phyloP scores from a whole-genome alignment of 306 rosid species.

The Castanospermum australe region DNA sequence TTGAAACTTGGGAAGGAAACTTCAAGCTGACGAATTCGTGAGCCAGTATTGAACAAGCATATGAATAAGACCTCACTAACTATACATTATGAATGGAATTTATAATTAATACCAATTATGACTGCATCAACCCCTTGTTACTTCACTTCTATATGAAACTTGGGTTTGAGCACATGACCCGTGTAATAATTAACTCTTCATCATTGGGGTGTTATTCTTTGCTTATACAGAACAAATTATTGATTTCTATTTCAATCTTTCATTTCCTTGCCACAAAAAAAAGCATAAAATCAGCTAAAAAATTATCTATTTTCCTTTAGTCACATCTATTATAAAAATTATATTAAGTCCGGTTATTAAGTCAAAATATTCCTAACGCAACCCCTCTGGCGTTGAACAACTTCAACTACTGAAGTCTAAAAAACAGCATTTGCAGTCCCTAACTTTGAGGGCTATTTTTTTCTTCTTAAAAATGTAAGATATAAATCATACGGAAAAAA shows the following conservation, averaged over 20 bases:
- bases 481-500: not conserved
- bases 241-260: not conserved
- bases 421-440: not conserved
- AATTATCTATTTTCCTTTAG: not conserved
- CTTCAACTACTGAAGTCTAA: constrained; percentile 25
- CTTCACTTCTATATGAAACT: not conserved
- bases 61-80: not conserved
- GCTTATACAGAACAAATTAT: not conserved
- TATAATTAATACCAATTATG: not conserved
- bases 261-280: not conserved
- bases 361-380: constrained; percentile 1
- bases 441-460: not conserved
- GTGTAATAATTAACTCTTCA: not conserved
- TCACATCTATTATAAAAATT: not conserved
- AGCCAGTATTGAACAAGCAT: not conserved
- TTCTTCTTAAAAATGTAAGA: not conserved
- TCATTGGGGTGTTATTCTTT: not conserved
- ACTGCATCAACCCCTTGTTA: not conserved
- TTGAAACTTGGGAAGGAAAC: not conserved
- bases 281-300: not conserved
- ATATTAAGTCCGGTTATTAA: not conserved
- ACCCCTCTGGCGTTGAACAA: constrained; percentile 25
- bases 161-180: not conserved
- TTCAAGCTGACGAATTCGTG: not conserved
- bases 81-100: not conserved